Conservation (phyloP, 2,329 filamentous ascomycete genomes). For the Tothia fuscella region DNA sequence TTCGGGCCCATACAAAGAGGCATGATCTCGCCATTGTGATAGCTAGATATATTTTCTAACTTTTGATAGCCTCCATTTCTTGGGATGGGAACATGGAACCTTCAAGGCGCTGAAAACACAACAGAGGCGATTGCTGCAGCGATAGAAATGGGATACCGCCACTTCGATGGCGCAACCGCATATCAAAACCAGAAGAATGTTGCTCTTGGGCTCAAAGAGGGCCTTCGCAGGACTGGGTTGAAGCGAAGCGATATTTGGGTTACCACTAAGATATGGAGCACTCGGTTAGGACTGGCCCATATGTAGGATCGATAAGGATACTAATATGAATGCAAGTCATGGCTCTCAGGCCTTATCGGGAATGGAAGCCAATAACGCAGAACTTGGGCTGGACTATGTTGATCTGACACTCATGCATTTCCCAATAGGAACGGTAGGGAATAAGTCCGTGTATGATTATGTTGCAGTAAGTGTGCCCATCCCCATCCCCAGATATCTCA, state of each 20-base stretch:
- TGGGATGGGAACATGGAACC: conserved; percentile 29
- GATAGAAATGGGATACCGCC: conserved; percentile 36
- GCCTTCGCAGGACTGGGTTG: conserved; percentile 49
- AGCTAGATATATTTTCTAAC: no score
- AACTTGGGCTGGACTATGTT: conserved; percentile 9
- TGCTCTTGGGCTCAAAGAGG: conserved; percentile 28
- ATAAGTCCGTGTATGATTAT: conserved; percentile 4
- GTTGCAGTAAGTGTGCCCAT: background rate
- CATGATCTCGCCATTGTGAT: no score
- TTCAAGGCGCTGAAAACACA: conserved; percentile 29
- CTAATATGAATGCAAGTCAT: no score
- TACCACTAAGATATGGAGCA: conserved; percentile 29
- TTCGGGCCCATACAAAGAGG: background rate
- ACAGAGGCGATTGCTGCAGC: conserved; percentile 36
- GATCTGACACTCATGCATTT: conserved; percentile 11
- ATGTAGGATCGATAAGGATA: no score
- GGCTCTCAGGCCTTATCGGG: no score
- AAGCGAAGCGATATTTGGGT: conserved; percentile 26
- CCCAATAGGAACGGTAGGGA: conserved; percentile 17
- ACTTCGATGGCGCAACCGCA: conserved; percentile 51
- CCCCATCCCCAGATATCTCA: conserved; percentile 38
- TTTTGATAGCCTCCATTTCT: conserved; percentile 27
- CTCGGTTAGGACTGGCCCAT: conserved; percentile 44
- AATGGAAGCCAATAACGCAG: no score
- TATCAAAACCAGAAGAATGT: conserved; percentile 35